phyloP scores from a whole-genome alignment of 1,139 yeast genomes.

The Diutina sp. region DNA sequence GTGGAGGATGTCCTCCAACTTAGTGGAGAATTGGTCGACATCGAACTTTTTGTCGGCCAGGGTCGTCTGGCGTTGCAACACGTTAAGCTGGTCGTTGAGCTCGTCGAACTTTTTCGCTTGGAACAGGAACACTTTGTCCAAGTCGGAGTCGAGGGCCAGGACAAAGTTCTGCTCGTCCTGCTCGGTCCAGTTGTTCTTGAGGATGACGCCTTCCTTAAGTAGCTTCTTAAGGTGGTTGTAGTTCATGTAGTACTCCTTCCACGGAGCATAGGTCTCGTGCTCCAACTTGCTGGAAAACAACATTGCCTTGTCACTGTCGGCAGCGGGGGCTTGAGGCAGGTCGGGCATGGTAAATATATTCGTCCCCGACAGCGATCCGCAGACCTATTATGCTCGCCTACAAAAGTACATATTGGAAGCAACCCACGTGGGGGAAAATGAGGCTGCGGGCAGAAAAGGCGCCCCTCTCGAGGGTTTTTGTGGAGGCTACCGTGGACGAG shows the following conservation, averaged over 20 bases:
- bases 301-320: constrained; percentile 28
- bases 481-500: not conserved
- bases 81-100: constrained; percentile 50
- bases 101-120: constrained; percentile 62
- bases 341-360: not conserved
- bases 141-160: constrained; percentile 64
- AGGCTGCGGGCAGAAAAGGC: not conserved
- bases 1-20: constrained; percentile 61
- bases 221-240: constrained; percentile 72
- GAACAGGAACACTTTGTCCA: constrained; percentile 88
- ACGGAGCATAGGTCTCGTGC: constrained; percentile 74
- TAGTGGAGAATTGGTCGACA: constrained; percentile 41
- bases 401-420: not conserved
- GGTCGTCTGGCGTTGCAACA: constrained; percentile 40
- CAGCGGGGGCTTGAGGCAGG: not conserved
- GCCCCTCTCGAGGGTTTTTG: too few species aligned
- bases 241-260: constrained; percentile 75
- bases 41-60: constrained; percentile 28
- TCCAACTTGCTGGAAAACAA: constrained; percentile 76
- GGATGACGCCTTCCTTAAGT: constrained; percentile 64
- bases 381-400: not conserved
- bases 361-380: not conserved
- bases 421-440: not conserved
- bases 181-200: constrained; percentile 22
- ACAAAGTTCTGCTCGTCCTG: constrained; percentile 76